Base-by-base conservation (phyloP, 192 early-diverging fungal genomes). In the Pilaira anomala region DNA sequence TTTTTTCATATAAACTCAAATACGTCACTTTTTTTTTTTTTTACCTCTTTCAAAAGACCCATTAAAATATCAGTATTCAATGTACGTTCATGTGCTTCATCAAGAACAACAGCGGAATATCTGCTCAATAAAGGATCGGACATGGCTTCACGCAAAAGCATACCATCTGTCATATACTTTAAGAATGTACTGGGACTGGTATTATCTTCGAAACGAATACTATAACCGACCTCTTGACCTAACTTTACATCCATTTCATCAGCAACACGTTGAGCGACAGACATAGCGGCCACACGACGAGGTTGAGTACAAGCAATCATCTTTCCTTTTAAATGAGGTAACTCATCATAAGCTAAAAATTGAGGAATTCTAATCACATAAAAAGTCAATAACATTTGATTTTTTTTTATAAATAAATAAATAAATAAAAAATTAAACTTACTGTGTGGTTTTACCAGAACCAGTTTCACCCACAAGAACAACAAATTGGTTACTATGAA, bases 141-240 rank as follows among this genome's bases (percentile, higher is more conserved):
- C 95, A 98, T 98, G 30, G 96, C 95, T 75, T 98, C 95, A 51
- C 96, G 87, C 36, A 99, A 73, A 28, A 99, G 82, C 96, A 99
- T 98, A 92, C 97, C 97, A 76, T 98, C 96, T 1, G 97, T 99
- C 82, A 96, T 93, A 77, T 97, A 97, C 79, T 98, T 97, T 25
- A 99, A 81, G 21, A 91, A 73, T 1, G 96, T 99, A 16, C 78
- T 84, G 9, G 78, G 66, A 7, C 88, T 88, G 2, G 96, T 98
- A 71, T 88, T 87, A 74, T 97, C 94, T 75, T 99, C 96, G 65
- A 99, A 99, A 81, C 97, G 91, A 69, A 99, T 99, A 66, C 86
- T 90, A 79, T 98, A 99, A 54, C 97, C 97, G 24, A 99, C 97
- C 74, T 97, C 91, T 44, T 91, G 83, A 22, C 97, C 95, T n/a